phyloP scores from a whole-genome alignment of 805 yeast species.

The Wickerhamomyces queroliae region DNA sequence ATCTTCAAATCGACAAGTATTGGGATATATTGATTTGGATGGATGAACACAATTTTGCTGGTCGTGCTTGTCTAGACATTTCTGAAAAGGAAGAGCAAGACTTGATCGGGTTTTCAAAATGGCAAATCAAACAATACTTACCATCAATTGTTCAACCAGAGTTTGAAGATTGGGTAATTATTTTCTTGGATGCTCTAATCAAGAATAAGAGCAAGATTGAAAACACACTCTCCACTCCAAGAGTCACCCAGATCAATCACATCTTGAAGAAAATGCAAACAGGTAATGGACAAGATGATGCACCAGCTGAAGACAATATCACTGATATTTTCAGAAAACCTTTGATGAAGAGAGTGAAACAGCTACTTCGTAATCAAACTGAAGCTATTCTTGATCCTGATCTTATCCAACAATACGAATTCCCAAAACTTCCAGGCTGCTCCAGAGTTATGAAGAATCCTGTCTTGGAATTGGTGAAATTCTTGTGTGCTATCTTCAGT shows the following conservation, averaged over 20 bases:
- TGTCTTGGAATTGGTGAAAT: slow-evolving; percentile 73
- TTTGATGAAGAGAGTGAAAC: slow-evolving; percentile 57
- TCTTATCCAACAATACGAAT: slow-evolving; percentile 56
- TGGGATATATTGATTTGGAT: slow-evolving; percentile 97
- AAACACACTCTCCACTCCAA: slow-evolving; percentile 37
- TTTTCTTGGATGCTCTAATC: slow-evolving; percentile 66
- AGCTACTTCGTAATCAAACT: slow-evolving; percentile 61
- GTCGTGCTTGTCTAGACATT: slow-evolving; percentile 42
- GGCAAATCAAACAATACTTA: slow-evolving; percentile 75
- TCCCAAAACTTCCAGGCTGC: slow-evolving; percentile 77
- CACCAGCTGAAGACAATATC: slow-evolving; percentile 39
- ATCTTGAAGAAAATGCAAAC: slow-evolving; percentile 36
- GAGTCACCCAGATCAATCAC: slow-evolving; percentile 65
- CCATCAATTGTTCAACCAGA: slow-evolving; percentile 76
- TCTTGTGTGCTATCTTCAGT: slow-evolving; percentile 63
- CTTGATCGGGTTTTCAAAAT: slow-evolving; percentile 42
- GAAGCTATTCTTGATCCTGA: slow-evolving; percentile 68
- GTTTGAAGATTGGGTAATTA: slow-evolving; percentile 80
- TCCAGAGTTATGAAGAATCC: slow-evolving; percentile 58
- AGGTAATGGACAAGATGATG: slow-evolving; percentile 26
- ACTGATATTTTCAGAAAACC: slow-evolving; percentile 57
- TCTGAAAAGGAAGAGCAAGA: slow-evolving; percentile 32
- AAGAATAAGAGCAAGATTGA: slow-evolving; percentile 38
- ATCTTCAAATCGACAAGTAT: slow-evolving; percentile 63
- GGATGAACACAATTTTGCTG: slow-evolving; percentile 87